Base-by-base conservation (phyloP, 2,329 filamentous ascomycete genomes). In the Venturia asperata region DNA sequence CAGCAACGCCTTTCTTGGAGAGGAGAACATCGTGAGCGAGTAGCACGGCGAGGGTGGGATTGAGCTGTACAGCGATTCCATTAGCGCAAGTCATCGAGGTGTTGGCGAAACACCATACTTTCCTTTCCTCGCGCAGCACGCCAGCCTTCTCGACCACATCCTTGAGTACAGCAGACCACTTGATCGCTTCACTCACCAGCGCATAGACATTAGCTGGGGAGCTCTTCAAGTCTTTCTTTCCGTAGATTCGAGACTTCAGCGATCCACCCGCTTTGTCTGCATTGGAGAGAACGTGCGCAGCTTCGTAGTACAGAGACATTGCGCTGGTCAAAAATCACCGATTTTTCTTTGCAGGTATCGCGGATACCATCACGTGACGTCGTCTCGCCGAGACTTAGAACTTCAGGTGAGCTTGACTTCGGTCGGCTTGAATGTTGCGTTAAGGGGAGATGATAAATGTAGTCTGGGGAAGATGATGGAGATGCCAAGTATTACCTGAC, bases 261-360 rank as follows among this genome's bases (percentile, higher is more conserved):
- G 91, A 96, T 21, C 91, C 91, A n/a, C 88, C 87, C 3, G 81
- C 78, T n/a, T 84, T 83, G 0, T 84, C 78, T 3, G 86, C 78
- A 7, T 82, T 83, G 4, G 83, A 83, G 65, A 99, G 78, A 43
- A 97, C 80, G 17, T 87, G 82, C 4, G 89, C 91, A 7, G 92
- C 89, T 79, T 97, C 94, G 74, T 96, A 89, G 75, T 99, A 99
- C 65, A 99, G 87, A 61, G 92, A 96, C 93, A 97, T 97, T 39
- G 52, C 34, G 15, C 30, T 56, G 17, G 13, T 37, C 5, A 5
- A 58, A 27, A 19, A 37, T 63, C 60, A 62, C 27, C 43, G 24
- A 19, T 34, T 41, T 61, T 61, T 61, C 34, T 42, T 17, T 21
- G n/a, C 6, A 24, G n/a, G 10, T 34, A 34, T 34, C 30, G 30